phyloP scores from a whole-genome alignment of 177 flowering plant species.

The Vitis hybrid region DNA sequence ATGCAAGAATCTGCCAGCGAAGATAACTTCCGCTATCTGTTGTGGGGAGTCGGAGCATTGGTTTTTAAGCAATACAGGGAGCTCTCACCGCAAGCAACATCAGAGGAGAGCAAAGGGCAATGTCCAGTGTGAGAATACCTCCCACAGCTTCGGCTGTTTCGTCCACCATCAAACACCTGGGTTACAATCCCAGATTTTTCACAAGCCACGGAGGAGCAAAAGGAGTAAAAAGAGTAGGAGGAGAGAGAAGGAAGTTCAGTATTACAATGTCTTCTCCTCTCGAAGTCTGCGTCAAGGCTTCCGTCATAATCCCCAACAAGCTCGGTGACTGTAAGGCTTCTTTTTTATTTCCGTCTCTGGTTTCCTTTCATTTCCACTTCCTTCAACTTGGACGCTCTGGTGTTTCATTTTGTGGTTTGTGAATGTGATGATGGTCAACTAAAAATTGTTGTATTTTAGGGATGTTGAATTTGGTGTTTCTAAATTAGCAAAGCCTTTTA shows the following conservation, averaged over 20 bases:
- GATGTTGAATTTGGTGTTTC: background rate
- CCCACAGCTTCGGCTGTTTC: constrained; percentile 23
- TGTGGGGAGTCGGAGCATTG: too few species aligned
- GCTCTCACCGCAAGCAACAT: too few species aligned
- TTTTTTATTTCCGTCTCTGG: background rate
- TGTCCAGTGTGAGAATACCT: background rate
- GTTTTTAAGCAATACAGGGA: too few species aligned
- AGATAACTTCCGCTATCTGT: too few species aligned
- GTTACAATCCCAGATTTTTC: constrained; percentile 7
- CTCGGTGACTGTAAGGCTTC: constrained; percentile 70
- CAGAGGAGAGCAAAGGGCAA: too few species aligned
- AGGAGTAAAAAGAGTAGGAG: background rate
- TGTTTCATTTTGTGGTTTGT: background rate
- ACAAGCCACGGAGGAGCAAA: too few species aligned
- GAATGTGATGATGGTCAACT: too few species aligned
- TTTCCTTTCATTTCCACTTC: constrained; percentile 6
- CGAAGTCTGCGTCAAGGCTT: constrained; percentile 75
- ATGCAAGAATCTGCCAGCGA: too few species aligned
- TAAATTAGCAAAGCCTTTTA: too few species aligned
- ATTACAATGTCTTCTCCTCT: constrained; percentile 46
- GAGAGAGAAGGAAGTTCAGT: constrained; percentile 13
- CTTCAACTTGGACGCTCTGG: background rate
- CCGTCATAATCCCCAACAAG: constrained; percentile 56
- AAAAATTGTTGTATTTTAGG: too few species aligned
- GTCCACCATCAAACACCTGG: constrained; percentile 32